phyloP scores from a whole-genome alignment of 345 rosid species.

The Sapria himalayana region DNA sequence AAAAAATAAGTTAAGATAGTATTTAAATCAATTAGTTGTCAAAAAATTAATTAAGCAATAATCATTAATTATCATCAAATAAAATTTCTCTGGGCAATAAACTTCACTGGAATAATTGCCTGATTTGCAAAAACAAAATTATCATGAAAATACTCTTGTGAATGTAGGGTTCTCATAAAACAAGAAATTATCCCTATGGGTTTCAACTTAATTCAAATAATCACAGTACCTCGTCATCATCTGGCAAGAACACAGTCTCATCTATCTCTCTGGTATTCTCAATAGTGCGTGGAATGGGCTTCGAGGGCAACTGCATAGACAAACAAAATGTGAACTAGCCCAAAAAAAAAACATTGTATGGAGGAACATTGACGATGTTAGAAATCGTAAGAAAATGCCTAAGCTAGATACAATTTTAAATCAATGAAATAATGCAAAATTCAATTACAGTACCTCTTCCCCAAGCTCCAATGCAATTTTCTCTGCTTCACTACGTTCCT shows the following conservation, averaged over 20 bases:
- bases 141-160: no score
- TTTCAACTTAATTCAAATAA: neutral
- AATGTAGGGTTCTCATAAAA: no score
- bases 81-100: no score
- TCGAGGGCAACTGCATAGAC: constrained; percentile 42
- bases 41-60: no score
- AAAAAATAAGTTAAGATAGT: no score
- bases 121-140: no score
- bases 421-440: neutral
- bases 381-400: no score
- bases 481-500: constrained; percentile 56
- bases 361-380: no score
- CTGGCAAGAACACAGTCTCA: constrained; percentile 78
- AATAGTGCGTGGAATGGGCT: constrained; percentile 51
- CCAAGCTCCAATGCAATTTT: constrained; percentile 81
- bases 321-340: neutral
- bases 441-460: constrained; percentile 36
- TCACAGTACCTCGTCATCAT: constrained; percentile 65
- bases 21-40: no score
- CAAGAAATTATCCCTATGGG: neutral
- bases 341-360: no score
- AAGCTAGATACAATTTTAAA: neutral
- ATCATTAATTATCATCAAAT: no score
- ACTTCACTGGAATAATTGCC: no score
- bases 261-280: constrained; percentile 86